phyloP scores from a whole-genome alignment of 1,284 basidiomycete species.

The Cerrena zonata region DNA sequence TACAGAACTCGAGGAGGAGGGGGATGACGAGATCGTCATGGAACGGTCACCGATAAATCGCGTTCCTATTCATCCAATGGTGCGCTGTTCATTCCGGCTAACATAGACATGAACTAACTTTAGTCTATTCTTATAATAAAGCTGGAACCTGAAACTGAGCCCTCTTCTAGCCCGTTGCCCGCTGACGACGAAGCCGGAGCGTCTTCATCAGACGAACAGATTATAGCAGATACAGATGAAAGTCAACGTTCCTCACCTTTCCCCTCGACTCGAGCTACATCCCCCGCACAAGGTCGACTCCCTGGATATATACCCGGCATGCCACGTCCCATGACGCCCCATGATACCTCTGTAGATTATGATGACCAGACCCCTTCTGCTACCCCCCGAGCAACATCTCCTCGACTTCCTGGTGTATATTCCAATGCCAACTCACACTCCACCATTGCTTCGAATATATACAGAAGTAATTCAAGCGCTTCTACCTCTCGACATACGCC shows the following conservation, averaged over 20 bases:
- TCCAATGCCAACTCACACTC: slow-evolving; percentile 29
- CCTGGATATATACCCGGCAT: slow-evolving; percentile 84
- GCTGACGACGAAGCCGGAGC: slow-evolving; percentile 49
- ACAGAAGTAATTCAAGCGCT: slow-evolving; percentile 48
- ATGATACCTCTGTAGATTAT: slow-evolving; percentile 50
- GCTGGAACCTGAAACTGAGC: slow-evolving; percentile 15
- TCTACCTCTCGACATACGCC: slow-evolving; percentile 37
- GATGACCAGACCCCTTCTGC: slow-evolving; percentile 69
- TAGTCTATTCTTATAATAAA: slow-evolving; percentile 1
- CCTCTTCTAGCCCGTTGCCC: slow-evolving; percentile 7
- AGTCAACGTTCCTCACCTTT: slow-evolving; percentile 44
- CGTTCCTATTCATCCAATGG: slow-evolving; percentile 13
- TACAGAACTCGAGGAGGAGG: slow-evolving; percentile 53
- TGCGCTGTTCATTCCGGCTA: slow-evolving; percentile 9
- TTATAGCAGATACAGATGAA: slow-evolving; percentile 36
- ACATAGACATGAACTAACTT: neutral
- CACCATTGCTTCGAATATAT: slow-evolving; percentile 32
- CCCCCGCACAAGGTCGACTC: slow-evolving; percentile 52
- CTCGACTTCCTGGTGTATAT: slow-evolving; percentile 33
- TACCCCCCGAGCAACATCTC: slow-evolving; percentile 72
- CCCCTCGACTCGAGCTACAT: slow-evolving; percentile 37
- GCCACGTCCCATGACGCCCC: slow-evolving; percentile 80
- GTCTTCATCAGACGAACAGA: slow-evolving; percentile 54
- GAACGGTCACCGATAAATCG: slow-evolving; percentile 54
- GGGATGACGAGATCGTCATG: slow-evolving; percentile 67